These are phyloP conservation scores for Vachellia collinsii DNA, from an alignment of 306 rosid genomes.

Conservation along the genomic window DNA sequence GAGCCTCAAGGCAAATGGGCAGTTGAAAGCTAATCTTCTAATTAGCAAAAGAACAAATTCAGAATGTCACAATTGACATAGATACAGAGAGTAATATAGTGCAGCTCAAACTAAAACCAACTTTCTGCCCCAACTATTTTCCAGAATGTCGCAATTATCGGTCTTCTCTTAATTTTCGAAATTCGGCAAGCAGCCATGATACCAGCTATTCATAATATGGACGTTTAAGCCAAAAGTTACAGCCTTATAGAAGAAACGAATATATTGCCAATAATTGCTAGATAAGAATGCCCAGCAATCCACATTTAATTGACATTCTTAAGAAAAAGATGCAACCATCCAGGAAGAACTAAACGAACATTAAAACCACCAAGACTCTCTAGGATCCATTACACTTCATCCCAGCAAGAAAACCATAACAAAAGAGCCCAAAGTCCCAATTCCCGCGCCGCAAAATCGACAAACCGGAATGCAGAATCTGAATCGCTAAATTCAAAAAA, in stretches of 20 bases:
- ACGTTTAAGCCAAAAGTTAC: constrained; percentile 2
- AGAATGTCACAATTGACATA: not conserved
- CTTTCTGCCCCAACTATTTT: constrained; percentile 25
- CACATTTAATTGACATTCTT: not conserved
- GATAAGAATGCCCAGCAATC: constrained; percentile 15
- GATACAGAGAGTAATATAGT: not conserved
- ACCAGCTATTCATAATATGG: constrained; percentile 2
- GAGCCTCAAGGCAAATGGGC: not conserved
- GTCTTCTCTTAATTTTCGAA: constrained; percentile 5
- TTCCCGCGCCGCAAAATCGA: constrained; percentile 12
- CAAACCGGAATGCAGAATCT: constrained; percentile 36
- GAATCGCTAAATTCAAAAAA: constrained; percentile 24
- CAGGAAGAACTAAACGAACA: not conserved
- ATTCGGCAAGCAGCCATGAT: not conserved
- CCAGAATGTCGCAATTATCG: constrained; percentile 20
- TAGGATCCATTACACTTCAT: constrained; percentile 33
- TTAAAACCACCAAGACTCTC: not conserved
- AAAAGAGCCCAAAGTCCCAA: constrained; percentile 22
- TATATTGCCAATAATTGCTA: not conserved
- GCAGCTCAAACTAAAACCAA: constrained; percentile 21
- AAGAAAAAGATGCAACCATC: constrained; percentile 7
- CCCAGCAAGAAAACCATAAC: no score
- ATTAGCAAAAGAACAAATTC: not conserved
- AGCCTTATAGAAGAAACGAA: not conserved
- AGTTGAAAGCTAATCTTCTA: not conserved